phyloP scores from a whole-genome alignment of 139 green algal genomes.

The Mychonastes homosphaera region DNA sequence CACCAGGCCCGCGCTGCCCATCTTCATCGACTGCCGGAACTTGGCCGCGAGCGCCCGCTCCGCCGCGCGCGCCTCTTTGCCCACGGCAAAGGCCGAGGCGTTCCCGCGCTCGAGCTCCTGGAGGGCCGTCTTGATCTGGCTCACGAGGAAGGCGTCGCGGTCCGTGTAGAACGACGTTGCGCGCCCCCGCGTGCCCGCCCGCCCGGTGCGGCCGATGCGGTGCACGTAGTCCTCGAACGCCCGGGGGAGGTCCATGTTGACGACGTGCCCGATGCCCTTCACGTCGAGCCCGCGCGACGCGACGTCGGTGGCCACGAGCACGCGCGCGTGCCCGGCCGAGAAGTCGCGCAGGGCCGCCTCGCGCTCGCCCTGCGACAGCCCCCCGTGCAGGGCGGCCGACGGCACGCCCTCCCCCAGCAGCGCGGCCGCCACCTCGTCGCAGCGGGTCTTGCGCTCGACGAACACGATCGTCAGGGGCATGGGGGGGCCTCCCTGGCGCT shows the following conservation, averaged over 20 bases:
- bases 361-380: slow-evolving; percentile 58
- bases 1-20: slow-evolving; percentile 27
- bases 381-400: slow-evolving; percentile 64
- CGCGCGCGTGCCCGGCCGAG: slow-evolving; percentile 27
- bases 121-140: slow-evolving; percentile 55
- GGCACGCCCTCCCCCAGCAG: slow-evolving; percentile 50
- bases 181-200: slow-evolving; percentile 50
- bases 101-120: slow-evolving; percentile 68
- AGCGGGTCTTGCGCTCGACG: slow-evolving; percentile 70
- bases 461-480: slow-evolving; percentile 81
- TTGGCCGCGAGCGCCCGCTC: slow-evolving; percentile 45
- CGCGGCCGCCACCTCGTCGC: slow-evolving; percentile 66
- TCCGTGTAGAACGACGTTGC: slow-evolving; percentile 75
- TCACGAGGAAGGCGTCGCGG: slow-evolving; percentile 53
- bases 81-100: slow-evolving; percentile 65
- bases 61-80: slow-evolving; percentile 59
- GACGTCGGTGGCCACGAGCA: slow-evolving; percentile 87
- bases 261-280: slow-evolving; percentile 66
- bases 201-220: slow-evolving; percentile 60
- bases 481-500: slow-evolving; percentile 27
- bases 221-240: slow-evolving; percentile 98
- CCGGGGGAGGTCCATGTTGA: slow-evolving; percentile 93
- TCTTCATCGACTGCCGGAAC: slow-evolving; percentile 38
- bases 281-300: slow-evolving; percentile 81
- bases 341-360: slow-evolving; percentile 66